Conservation (phyloP, 2,329 filamentous ascomycete species). For the Ascochyta viciae-villosae region DNA sequence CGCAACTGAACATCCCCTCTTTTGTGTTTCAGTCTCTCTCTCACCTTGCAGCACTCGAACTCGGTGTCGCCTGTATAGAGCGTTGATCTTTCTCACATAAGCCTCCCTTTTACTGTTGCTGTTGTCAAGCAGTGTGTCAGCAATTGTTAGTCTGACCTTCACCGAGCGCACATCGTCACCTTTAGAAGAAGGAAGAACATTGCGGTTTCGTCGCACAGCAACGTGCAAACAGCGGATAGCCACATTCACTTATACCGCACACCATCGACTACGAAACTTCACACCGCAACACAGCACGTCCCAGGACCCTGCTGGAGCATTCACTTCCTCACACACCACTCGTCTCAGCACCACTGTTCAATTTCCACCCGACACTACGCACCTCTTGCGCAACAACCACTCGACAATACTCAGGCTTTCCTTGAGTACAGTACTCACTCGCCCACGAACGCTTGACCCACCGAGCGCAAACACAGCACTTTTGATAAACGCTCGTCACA, state of each 20-base stretch:
- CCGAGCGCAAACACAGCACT: slow-evolving; percentile 9
- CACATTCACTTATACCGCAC: slow-evolving; percentile 18
- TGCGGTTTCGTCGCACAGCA: slow-evolving; percentile 14
- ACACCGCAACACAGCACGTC: slow-evolving; percentile 33
- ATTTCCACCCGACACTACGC: slow-evolving; percentile 12
- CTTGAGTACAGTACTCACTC: slow-evolving; percentile 10
- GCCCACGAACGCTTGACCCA: slow-evolving; percentile 19
- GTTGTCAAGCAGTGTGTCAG: slow-evolving; percentile 4
- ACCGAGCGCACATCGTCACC: slow-evolving; percentile 5
- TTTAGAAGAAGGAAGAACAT: not conserved
- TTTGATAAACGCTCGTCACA: slow-evolving; percentile 15
- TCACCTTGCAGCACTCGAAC: slow-evolving; percentile 36
- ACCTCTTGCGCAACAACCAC: slow-evolving; percentile 13
- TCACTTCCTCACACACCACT: slow-evolving; percentile 28
- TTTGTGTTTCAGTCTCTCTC: slow-evolving; percentile 31
- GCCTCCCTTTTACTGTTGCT: slow-evolving; percentile 5
- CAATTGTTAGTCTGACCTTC: slow-evolving; percentile 4
- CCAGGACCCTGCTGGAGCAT: slow-evolving; percentile 27
- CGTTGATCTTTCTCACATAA: slow-evolving; percentile 27
- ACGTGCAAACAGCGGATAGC: slow-evolving; percentile 21
- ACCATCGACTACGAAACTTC: slow-evolving; percentile 27
- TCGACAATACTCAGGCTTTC: slow-evolving; percentile 22
- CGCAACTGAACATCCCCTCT: slow-evolving; percentile 24
- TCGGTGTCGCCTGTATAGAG: slow-evolving; percentile 19
- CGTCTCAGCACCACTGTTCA: slow-evolving; percentile 34